Percentiles rank a stretch among this genome's conserved stretches.
Evolutionary conservation across 2,329 filamentous ascomycete genomes (phyloP).

Genomic region (Dothideomycetes sp.): DNA sequence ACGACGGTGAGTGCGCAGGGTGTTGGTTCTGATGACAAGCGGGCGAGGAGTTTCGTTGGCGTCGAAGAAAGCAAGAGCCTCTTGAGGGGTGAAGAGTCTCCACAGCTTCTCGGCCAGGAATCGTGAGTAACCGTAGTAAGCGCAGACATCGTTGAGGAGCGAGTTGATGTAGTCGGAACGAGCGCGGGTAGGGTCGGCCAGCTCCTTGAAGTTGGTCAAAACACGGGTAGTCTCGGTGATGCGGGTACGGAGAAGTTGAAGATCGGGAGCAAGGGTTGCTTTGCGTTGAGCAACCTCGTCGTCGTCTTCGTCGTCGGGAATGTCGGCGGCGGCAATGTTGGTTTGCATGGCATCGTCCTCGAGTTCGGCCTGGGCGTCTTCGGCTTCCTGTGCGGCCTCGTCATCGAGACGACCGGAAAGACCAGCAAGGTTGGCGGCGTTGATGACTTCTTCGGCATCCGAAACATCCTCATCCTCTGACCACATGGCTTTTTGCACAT

Average conservation of each 20-base stretch:
- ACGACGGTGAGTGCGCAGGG: constrained; percentile 63
- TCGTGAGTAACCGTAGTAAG: constrained; percentile 92
- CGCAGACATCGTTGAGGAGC: constrained; percentile 82
- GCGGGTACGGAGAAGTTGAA: constrained; percentile 77
- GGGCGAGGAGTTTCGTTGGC: constrained; percentile 92
- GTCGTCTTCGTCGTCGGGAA: constrained; percentile 56
- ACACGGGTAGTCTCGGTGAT: constrained; percentile 92
- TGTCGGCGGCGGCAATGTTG: constrained; percentile 69
- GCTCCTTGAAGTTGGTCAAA: constrained; percentile 75
- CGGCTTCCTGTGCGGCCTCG: constrained; percentile 66
- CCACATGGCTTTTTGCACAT: constrained; percentile 62
- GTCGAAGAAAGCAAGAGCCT: constrained; percentile 97
- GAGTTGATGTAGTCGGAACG: constrained; percentile 81
- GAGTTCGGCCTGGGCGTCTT: constrained; percentile 75
- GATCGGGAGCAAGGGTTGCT: constrained; percentile 67
- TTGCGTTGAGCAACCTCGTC: constrained; percentile 48
- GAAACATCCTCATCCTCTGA: constrained; percentile 90
- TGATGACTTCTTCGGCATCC: constrained; percentile 81
- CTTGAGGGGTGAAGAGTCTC: constrained; percentile 80
- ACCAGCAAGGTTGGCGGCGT: constrained; percentile 91
- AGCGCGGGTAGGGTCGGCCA: constrained; percentile 70
- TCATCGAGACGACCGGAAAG: constrained; percentile 76
- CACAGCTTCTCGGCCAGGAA: constrained; percentile 96
- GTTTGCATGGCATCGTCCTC: constrained; percentile 81
- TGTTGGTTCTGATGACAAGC: constrained; percentile 95